Evolutionary conservation across 108 stramenopile species (phyloP).

Genomic region (Poteriospumella lacustris): DNA sequence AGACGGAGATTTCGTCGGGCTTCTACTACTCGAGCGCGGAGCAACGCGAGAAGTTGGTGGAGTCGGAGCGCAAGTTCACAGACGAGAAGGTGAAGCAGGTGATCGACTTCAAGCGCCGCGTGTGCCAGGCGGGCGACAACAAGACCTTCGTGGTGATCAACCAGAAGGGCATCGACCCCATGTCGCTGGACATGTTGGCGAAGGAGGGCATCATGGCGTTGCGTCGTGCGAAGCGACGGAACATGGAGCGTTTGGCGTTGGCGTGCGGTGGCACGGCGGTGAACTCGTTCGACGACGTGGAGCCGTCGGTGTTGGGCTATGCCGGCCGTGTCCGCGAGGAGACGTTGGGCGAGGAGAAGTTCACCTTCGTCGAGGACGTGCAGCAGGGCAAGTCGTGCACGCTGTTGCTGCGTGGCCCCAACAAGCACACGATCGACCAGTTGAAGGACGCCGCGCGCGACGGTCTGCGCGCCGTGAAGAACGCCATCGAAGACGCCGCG

Average conservation of each 20-base stretch:
- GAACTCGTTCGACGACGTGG: constrained; percentile 87
- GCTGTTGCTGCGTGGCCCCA: constrained; percentile 90
- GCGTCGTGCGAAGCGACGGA: constrained; percentile 93
- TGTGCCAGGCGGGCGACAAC: constrained; percentile 50
- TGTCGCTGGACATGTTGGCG: constrained; percentile 94
- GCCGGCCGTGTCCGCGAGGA: constrained; percentile 90
- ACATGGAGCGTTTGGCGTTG: constrained; percentile 96
- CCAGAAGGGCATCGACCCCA: constrained; percentile 99
- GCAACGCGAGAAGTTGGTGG: constrained; percentile 94
- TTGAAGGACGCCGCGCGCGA: constrained; percentile 97
- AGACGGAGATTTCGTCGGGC: constrained; percentile 89
- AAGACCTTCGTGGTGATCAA: constrained; percentile 96
- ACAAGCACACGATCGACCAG: constrained; percentile 91
- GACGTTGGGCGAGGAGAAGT: constrained; percentile 94
- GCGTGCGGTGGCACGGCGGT: constrained; percentile 94
- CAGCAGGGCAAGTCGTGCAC: constrained; percentile 82
- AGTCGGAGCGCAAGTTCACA: constrained; percentile 90
- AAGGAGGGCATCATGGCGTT: constrained; percentile 97
- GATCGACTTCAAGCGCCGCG: constrained; percentile 85
- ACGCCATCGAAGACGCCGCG: constrained; percentile 84
- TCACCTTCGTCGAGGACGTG: constrained; percentile 97
- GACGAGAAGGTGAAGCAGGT: constrained; percentile 90
- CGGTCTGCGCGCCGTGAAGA: constrained; percentile 91
- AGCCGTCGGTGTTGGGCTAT: constrained; percentile 75
- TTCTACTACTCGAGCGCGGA: constrained; percentile 92